phyloP scores from a whole-genome alignment of 371 early-diverging fungal genomes.

The Parasitella parasitica region DNA sequence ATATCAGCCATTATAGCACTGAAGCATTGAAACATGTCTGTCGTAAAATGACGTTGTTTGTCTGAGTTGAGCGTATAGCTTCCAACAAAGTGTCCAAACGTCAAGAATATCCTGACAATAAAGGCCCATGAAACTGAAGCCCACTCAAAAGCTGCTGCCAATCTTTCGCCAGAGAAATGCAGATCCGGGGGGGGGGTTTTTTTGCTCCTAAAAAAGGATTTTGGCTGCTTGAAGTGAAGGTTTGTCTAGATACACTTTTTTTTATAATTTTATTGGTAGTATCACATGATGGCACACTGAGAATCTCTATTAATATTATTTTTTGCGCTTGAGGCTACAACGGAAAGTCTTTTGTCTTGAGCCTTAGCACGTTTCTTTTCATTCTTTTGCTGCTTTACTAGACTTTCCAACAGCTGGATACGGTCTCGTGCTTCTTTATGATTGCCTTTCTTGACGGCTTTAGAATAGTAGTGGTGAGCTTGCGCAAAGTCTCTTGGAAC shows the following conservation, averaged over 20 bases:
- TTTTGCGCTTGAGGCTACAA: neutral
- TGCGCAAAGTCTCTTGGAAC: slow-evolving; percentile 30
- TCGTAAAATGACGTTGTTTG: neutral
- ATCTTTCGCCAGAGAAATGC: too few relatives aligned
- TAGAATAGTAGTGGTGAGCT: slow-evolving; percentile 32
- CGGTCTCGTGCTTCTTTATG: slow-evolving; percentile 17
- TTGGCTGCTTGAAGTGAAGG: neutral
- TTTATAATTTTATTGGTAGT: neutral
- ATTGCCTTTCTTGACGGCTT: slow-evolving; percentile 36
- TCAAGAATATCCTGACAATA: neutral
- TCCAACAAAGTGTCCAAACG: too few relatives aligned
- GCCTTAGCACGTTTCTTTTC: slow-evolving; percentile 8
- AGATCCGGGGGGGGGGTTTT: too few relatives aligned
- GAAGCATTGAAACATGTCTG: neutral
- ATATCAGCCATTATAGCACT: neutral
- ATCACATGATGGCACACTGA: slow-evolving; percentile 14
- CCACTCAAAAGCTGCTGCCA: too few relatives aligned
- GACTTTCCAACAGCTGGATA: slow-evolving; percentile 4
- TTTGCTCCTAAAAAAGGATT: too few relatives aligned
- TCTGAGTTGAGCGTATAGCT: neutral
- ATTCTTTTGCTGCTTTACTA: slow-evolving; percentile 14
- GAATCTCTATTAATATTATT: slow-evolving; percentile 3
- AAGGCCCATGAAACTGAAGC: too few relatives aligned
- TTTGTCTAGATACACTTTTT: neutral
- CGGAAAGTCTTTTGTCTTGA: slow-evolving; percentile 2